Base-by-base conservation (phyloP, 768 basidiomycete species). In the Lanmaoa pseudosensibilis region DNA sequence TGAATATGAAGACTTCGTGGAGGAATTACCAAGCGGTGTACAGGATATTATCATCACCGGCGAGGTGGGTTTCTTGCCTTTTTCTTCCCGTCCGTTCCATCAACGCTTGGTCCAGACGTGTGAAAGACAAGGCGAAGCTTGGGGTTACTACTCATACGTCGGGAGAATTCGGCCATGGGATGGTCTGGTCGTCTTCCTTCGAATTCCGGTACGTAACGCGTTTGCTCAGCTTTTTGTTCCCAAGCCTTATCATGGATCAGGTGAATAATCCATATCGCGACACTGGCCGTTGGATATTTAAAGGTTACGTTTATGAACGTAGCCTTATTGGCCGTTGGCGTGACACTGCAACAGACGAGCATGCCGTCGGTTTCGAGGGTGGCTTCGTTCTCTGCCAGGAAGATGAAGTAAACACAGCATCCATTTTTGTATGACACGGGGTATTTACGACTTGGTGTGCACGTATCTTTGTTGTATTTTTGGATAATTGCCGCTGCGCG, bases 271-370 rank as follows among this genome's bases (percentile, higher is more conserved):
- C 46, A 4, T 60, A 72, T 46, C 61, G 51, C 34, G 50, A 68
- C 48, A 55, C 69, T 15, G 80, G 82, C 12, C 74, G 68, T 30
- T 83, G 77, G 79, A 64, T 83, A 50, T 83, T 83, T 50, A 79
- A 74, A 56, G 81, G 82, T 48, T 83, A 83, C 62, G 55, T 83
- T 44, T 75, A 83, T 50, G 75, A 74, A 59, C 67, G 70, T 30
- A 82, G 78, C 64, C 69, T 83, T 38, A 80, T 80, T 37, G 83
- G 82, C 36, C 73, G 80, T 21, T 82, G 82, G 82, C 77, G 82
- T 50, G 81, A 81, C 56, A 81, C 78, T 21, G 68, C 69, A 39
- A 82, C 77, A 1, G 65, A 68, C 25, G 63, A 68, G 18, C 66
- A 74, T 50, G 63, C 64, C 23, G 63, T 75, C n/a, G 82, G 82